These are phyloP conservation scores for Combretum micranthum DNA, from an alignment of 345 rosid genomes.

Conservation along the genomic window DNA sequence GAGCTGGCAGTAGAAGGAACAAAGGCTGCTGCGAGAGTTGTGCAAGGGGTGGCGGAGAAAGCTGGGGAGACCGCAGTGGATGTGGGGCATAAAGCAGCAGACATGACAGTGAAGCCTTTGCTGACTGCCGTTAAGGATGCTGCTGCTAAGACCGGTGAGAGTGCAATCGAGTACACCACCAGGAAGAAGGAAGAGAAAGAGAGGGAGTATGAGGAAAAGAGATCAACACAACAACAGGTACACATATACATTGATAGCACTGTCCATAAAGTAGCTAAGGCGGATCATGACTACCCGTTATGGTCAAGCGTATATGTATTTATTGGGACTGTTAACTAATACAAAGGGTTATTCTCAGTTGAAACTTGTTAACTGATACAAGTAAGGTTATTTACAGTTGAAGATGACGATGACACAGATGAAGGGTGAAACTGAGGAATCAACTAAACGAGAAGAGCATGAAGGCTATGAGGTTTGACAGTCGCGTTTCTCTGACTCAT, in stretches of 20 bases:
- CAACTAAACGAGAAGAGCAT: slow-evolving; percentile 8
- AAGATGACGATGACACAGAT: too few relatives aligned
- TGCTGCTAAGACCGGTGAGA: slow-evolving; percentile 46
- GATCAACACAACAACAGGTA: slow-evolving; percentile 22
- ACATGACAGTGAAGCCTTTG: slow-evolving; percentile 55
- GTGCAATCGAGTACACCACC: slow-evolving; percentile 49
- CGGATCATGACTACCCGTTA: background rate
- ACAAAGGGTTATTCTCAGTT: too few relatives aligned
- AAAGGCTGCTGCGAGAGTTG: slow-evolving; percentile 16
- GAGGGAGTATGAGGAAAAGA: slow-evolving; percentile 29
- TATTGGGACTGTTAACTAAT: too few relatives aligned
- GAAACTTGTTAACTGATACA: too few relatives aligned
- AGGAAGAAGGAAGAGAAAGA: slow-evolving; percentile 68
- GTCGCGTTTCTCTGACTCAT: too few relatives aligned
- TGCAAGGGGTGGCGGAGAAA: slow-evolving; percentile 37
- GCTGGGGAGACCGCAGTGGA: slow-evolving; percentile 39
- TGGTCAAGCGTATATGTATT: background rate
- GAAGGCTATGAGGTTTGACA: too few relatives aligned
- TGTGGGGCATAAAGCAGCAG: slow-evolving; percentile 51
- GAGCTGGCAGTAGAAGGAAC: slow-evolving; percentile 35
- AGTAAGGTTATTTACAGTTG: too few relatives aligned
- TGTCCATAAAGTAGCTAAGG: background rate
- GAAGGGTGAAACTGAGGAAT: slow-evolving; percentile 12
- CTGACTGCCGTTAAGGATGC: slow-evolving; percentile 52
- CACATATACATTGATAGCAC: background rate